Percentiles rank a stretch among this genome's conserved stretches.
phyloP scores from a whole-genome alignment of 805 yeast genomes.

The Kregervanrija fluxuum region DNA sequence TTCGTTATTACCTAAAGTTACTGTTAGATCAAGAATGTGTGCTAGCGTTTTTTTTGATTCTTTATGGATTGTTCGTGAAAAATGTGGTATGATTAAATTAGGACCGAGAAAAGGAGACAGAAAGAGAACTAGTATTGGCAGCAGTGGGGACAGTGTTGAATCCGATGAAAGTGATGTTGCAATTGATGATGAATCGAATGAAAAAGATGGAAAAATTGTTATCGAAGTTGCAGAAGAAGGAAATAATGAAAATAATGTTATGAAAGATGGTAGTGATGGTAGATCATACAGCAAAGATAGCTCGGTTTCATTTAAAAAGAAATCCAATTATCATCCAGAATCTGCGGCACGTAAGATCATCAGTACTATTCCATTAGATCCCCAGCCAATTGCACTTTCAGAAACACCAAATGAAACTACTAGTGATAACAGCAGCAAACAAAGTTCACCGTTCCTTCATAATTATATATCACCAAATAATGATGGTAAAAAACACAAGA shows the following conservation, averaged over 20 bases:
- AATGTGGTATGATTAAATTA: slow-evolving; percentile 77
- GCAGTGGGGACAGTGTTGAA: slow-evolving; percentile 9
- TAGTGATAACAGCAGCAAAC: slow-evolving; percentile 8
- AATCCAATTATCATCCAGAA: slow-evolving; percentile 43
- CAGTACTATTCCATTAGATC: slow-evolving; percentile 75
- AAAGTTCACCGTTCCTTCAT: slow-evolving; percentile 11
- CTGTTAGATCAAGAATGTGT: slow-evolving; percentile 77
- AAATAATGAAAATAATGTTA: slow-evolving; percentile 24
- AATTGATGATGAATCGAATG: slow-evolving; percentile 8
- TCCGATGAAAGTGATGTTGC: slow-evolving; percentile 22
- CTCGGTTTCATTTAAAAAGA: slow-evolving; percentile 14
- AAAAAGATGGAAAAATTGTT: neutral
- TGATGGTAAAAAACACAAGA: slow-evolving; percentile 1
- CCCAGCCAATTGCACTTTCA: slow-evolving; percentile 55
- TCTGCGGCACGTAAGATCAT: slow-evolving; percentile 68
- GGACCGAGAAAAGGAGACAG: slow-evolving; percentile 26
- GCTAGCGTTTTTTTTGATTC: slow-evolving; percentile 92
- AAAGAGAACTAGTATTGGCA: neutral
- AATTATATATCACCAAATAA: slow-evolving; percentile 10
- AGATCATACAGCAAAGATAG: slow-evolving; percentile 9
- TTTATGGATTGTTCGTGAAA: slow-evolving; percentile 74
- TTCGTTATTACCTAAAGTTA: slow-evolving; percentile 36
- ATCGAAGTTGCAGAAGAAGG: slow-evolving; percentile 24
- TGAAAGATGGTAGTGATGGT: slow-evolving; percentile 14
- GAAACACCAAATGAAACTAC: slow-evolving; percentile 13